Percentiles rank a stretch among this genome's conserved stretches.
Conservation (phyloP, 176 grass and related monocot species). For the Aegilops umbellulata region DNA sequence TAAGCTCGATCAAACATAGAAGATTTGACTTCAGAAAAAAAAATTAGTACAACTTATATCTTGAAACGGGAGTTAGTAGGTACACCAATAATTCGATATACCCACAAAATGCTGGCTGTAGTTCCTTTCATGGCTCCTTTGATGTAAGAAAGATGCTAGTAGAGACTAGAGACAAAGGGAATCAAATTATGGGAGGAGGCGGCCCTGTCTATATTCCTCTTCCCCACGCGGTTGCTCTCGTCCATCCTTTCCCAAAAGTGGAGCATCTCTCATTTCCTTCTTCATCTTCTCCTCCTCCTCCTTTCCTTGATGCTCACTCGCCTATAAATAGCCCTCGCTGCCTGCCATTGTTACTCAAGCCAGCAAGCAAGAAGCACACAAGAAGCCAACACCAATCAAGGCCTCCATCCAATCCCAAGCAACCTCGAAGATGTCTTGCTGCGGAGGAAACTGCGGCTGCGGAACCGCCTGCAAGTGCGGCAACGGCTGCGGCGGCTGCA, state of each 20-base stretch:
- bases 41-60: too few species aligned
- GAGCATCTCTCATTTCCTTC: background rate
- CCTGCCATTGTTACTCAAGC: constrained; percentile 26
- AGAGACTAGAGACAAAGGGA: background rate
- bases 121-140: too few species aligned
- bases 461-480: constrained; percentile 44
- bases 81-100: too few species aligned
- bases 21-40: too few species aligned
- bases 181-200: background rate
- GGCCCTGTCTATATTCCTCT: background rate
- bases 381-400: background rate
- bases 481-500: constrained; percentile 56
- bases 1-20: too few species aligned
- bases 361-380: background rate
- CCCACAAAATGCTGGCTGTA: too few species aligned
- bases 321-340: constrained; percentile 29
- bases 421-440: constrained; percentile 54
- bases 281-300: background rate
- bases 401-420: background rate
- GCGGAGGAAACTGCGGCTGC: constrained; percentile 47
- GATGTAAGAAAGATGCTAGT: background rate
- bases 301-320: background rate
- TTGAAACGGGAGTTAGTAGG: too few species aligned
- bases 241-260: constrained; percentile 28
- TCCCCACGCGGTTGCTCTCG: background rate